Percentiles rank a stretch among this genome's conserved stretches.
Evolutionary conservation across 2,329 filamentous ascomycete genomes (phyloP).

Genomic region (Trichoderma guizhouense): DNA sequence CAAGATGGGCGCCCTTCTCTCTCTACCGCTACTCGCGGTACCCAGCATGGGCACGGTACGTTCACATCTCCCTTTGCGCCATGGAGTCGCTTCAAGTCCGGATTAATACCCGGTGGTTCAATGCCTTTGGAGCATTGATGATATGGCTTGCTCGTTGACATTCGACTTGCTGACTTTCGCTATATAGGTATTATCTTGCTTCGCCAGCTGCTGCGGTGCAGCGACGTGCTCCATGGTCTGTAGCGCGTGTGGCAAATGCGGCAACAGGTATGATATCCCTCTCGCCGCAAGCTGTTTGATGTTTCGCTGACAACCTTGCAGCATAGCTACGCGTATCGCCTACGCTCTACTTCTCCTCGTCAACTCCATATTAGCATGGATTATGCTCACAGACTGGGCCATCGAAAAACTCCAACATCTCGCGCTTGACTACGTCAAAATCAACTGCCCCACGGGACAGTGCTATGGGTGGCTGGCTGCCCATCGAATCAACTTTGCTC

Average conservation of each 20-base stretch:
- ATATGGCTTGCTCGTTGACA: neutral
- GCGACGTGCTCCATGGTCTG: conserved; percentile 95
- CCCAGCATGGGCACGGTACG: conserved; percentile 83
- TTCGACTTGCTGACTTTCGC: neutral
- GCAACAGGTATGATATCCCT: conserved; percentile 68
- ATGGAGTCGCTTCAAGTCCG: neutral
- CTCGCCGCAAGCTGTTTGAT: neutral
- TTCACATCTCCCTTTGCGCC: conserved; percentile 23
- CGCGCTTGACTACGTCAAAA: conserved; percentile 92
- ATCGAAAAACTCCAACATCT: conserved; percentile 92
- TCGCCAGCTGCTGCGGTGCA: conserved; percentile 90
- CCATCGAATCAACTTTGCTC: conserved; percentile 95
- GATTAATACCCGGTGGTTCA: neutral
- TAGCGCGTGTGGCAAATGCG: conserved; percentile 93
- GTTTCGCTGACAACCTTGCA: conserved; percentile 33
- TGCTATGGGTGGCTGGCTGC: conserved; percentile 96
- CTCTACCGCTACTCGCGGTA: conserved; percentile 81
- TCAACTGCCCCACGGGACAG: conserved; percentile 83
- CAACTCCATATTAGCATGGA: conserved; percentile 97
- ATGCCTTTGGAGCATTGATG: neutral
- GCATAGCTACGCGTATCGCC: conserved; percentile 93
- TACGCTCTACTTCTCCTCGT: conserved; percentile 92
- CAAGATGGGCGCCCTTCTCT: conserved; percentile 84
- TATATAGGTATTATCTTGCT: conserved; percentile 68
- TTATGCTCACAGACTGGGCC: conserved; percentile 98